phyloP scores from a whole-genome alignment of 2,329 filamentous ascomycete species.

The Penicillium sp. region DNA sequence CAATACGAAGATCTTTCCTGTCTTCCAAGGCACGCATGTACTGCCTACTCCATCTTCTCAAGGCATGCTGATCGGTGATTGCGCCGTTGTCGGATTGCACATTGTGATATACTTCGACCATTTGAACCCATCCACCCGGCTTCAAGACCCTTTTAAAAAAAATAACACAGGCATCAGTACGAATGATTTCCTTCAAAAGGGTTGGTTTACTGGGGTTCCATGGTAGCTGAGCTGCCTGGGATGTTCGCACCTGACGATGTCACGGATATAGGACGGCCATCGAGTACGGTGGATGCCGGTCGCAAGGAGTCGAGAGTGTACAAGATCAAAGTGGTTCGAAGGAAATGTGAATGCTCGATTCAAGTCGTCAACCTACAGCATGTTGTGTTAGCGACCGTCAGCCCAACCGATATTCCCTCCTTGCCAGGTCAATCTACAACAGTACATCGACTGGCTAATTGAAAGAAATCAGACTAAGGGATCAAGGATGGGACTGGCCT shows the following conservation, averaged over 20 bases:
- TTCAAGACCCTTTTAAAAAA: conserved; percentile 51
- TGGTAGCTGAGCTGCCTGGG: background rate
- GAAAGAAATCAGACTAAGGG: background rate
- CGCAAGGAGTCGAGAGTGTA: conserved; percentile 66
- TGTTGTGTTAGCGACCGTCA: conserved; percentile 19
- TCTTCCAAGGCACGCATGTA: conserved; percentile 64
- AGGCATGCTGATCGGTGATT: conserved; percentile 65
- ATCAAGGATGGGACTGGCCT: background rate
- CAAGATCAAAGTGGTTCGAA: conserved; percentile 72
- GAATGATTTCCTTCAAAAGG: background rate
- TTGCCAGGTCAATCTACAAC: background rate
- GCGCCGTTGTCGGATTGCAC: conserved; percentile 82
- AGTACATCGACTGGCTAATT: background rate
- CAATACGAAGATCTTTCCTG: conserved; percentile 65
- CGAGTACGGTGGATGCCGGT: conserved; percentile 67
- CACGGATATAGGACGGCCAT: conserved; percentile 74
- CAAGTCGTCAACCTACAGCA: conserved; percentile 62
- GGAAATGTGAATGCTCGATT: conserved; percentile 69
- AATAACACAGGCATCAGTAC: conserved; percentile 10
- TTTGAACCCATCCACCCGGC: conserved; percentile 80
- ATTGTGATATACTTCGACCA: conserved; percentile 84
- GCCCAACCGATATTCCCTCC: background rate
- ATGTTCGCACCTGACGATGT: conserved; percentile 59
- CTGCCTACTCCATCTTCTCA: conserved; percentile 64
- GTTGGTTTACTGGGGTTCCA: background rate